Evolutionary conservation across 176 grass and related monocot species (phyloP).

Genomic region (Microstegium vimineum): DNA sequence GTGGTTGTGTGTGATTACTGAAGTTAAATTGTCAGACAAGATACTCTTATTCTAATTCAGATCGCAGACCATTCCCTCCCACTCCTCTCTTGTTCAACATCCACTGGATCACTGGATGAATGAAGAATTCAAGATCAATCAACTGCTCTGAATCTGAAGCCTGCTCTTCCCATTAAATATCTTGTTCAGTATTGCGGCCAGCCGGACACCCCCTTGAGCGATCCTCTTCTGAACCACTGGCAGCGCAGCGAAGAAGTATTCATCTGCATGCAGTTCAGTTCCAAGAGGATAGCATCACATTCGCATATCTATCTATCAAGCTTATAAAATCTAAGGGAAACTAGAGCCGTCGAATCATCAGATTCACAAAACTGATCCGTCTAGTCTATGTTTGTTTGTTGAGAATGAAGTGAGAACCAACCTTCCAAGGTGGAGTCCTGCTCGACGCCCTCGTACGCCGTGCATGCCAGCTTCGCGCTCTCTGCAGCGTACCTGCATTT

Average conservation of each 20-base stretch:
- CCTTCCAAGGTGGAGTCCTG: slow-evolving; percentile 50
- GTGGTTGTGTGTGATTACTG: background rate
- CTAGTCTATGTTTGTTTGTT: background rate
- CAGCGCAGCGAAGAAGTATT: slow-evolving; percentile 48
- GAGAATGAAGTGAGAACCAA: background rate
- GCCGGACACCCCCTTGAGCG: slow-evolving; percentile 48
- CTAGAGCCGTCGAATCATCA: background rate
- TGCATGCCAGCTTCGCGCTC: slow-evolving; percentile 41
- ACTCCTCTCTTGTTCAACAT: background rate
- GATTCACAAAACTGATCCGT: background rate
- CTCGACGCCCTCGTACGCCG: slow-evolving; percentile 44
- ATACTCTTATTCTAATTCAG: slow-evolving; percentile 7
- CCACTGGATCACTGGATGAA: background rate
- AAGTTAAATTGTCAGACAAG: slow-evolving; percentile 6
- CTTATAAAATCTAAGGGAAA: background rate
- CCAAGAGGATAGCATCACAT: background rate
- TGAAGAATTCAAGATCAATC: background rate
- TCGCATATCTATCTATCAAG: background rate
- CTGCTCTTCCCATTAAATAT: slow-evolving; percentile 25
- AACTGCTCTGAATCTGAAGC: slow-evolving; percentile 39
- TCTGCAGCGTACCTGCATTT: slow-evolving; percentile 47
- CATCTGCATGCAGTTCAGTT: slow-evolving; percentile 45
- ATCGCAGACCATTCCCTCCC: background rate
- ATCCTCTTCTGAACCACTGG: slow-evolving; percentile 55
- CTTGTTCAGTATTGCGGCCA: slow-evolving; percentile 47